A percentile compares a stretch with the other conserved stretches of the same genome.
These are phyloP conservation scores for Fusarium xylarioides DNA, from an alignment of 2,329 filamentous ascomycete genomes.

Conservation along the genomic window DNA sequence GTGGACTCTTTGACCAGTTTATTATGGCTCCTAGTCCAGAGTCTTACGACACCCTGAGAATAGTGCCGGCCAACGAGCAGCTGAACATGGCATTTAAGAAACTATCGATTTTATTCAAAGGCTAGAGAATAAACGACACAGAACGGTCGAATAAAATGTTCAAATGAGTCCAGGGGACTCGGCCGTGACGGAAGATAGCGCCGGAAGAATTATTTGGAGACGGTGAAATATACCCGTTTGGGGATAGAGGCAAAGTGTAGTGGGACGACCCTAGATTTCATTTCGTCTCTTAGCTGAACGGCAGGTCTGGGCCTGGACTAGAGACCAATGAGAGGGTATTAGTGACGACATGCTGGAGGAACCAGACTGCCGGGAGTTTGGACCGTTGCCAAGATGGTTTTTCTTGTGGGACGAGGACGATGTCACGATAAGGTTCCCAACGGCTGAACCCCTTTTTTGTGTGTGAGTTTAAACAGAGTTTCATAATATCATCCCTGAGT, in stretches of 20 bases:
- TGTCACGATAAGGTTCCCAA: neutral
- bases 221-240: constrained; percentile 3
- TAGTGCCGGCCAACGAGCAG: neutral
- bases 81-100: neutral
- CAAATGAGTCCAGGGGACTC: neutral
- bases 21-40: neutral
- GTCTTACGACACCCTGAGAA: neutral
- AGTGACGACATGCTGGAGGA: neutral
- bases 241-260: neutral
- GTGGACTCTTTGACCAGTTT: neutral
- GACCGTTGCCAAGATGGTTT: neutral
- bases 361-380: neutral
- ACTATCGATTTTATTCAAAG: constrained; percentile 5
- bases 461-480: neutral
- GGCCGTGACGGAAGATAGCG: neutral
- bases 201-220: constrained; percentile 1
- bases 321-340: neutral
- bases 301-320: neutral
- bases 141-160: neutral
- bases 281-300: neutral
- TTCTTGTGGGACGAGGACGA: neutral
- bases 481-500: rapidly evolving
- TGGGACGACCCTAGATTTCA: neutral
- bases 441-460: neutral
- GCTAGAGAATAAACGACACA: neutral